Percentiles rank a stretch among this genome's conserved stretches.
Evolutionary conservation across 495 filamentous ascomycete species (phyloP).

Genomic region (Hyphodiscus hymeniophilus): DNA sequence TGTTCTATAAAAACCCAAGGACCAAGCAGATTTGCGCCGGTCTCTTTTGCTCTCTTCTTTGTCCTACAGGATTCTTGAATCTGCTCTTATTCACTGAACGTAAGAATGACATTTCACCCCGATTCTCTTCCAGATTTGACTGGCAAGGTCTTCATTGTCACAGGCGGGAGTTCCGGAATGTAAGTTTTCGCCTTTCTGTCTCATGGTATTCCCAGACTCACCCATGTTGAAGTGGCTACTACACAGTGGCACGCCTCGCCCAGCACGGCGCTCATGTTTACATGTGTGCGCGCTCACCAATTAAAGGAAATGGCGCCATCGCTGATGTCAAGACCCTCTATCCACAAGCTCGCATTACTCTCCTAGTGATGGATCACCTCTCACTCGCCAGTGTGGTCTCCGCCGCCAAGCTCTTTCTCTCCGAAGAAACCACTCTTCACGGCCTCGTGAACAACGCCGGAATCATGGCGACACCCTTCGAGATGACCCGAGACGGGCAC

Average conservation of each 20-base stretch:
- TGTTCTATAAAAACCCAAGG: too few relatives aligned
- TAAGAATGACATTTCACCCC: conserved; percentile 34
- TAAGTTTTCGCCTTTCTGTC: conserved; percentile 22
- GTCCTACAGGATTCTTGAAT: not conserved
- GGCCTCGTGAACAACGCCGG: conserved; percentile 64
- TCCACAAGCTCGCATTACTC: conserved; percentile 28
- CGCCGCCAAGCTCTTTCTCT: conserved; percentile 29
- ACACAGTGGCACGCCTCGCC: conserved; percentile 54
- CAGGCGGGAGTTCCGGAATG: conserved; percentile 44
- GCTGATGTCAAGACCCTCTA: conserved; percentile 37
- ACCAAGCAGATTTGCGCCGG: too few relatives aligned
- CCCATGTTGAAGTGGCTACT: conserved; percentile 41
- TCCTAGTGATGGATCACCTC: conserved; percentile 36
- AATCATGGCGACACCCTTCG: conserved; percentile 47
- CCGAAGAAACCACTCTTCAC: conserved; percentile 39
- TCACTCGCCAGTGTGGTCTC: conserved; percentile 27
- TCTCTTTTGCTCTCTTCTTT: too few relatives aligned
- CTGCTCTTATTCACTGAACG: not conserved
- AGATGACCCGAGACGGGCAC: conserved; percentile 48
- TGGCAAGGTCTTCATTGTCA: conserved; percentile 55
- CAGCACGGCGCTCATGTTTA: conserved; percentile 56
- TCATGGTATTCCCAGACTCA: conserved; percentile 12
- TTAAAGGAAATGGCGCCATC: conserved; percentile 45
- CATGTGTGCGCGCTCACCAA: conserved; percentile 49
- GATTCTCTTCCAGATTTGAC: conserved; percentile 41